These are phyloP conservation scores for Corymbia calophylla DNA, from an alignment of 441 rosid species.

Conservation along the genomic window DNA sequence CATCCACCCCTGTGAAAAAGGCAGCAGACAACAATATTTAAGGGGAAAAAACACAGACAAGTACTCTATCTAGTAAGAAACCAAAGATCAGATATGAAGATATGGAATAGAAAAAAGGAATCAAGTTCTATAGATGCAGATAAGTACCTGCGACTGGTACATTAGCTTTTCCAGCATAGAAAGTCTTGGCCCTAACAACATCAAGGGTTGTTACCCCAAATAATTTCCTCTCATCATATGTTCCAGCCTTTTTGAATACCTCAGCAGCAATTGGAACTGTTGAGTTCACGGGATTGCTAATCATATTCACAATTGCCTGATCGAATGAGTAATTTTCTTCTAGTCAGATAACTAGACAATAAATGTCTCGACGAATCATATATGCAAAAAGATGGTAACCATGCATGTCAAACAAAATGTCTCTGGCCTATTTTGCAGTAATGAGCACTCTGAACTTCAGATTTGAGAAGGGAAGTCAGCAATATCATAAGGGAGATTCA, in stretches of 20 bases:
- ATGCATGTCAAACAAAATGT: neutral
- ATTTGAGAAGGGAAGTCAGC: neutral
- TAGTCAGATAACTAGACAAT: neutral
- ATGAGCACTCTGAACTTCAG: neutral
- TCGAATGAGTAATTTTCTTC: neutral
- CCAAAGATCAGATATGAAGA: neutral
- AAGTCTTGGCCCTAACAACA: constrained; percentile 92
- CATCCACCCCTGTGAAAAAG: constrained; percentile 60
- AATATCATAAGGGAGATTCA: neutral
- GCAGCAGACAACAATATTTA: neutral
- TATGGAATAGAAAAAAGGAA: neutral
- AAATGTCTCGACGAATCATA: neutral
- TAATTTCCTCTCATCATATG: constrained; percentile 64
- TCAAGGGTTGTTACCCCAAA: constrained; percentile 97
- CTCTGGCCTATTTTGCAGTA: neutral
- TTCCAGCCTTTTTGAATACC: constrained; percentile 95
- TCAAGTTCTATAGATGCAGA: neutral
- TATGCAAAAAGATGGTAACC: neutral
- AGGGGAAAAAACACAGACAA: rapidly evolving
- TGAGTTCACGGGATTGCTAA: constrained; percentile 97
- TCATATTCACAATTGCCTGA: constrained; percentile 89
- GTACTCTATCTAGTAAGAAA: neutral
- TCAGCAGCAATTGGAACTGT: constrained; percentile 96
- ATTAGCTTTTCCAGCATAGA: constrained; percentile 87
- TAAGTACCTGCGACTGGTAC: constrained; percentile 69